These are phyloP conservation scores for Jacaranda copaia DNA, from an alignment of 257 asterid species.

Conservation along the genomic window DNA sequence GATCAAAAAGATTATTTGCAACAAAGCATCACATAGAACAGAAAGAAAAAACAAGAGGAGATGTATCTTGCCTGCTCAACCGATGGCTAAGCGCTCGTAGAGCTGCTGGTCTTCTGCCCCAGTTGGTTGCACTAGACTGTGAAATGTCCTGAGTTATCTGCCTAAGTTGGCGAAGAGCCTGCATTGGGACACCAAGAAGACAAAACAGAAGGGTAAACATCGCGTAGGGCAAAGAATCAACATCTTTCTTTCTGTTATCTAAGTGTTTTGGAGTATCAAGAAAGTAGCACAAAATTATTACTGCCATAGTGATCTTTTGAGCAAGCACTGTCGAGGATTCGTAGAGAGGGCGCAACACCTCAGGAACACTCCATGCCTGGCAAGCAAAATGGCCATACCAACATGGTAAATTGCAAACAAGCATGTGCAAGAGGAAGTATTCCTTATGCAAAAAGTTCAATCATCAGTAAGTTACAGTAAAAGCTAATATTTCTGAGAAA, in stretches of 20 bases:
- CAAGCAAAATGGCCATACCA: background rate
- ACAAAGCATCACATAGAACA: background rate
- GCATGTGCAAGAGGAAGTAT: background rate
- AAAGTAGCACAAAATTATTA: constrained; percentile 39
- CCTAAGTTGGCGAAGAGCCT: constrained; percentile 91
- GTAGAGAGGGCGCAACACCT: constrained; percentile 88
- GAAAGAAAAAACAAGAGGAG: constrained; percentile 8
- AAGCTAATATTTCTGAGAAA: background rate
- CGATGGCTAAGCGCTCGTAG: constrained; percentile 83
- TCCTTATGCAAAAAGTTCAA: background rate
- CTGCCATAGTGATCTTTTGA: constrained; percentile 84
- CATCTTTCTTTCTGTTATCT: background rate
- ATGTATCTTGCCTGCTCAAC: constrained; percentile 67
- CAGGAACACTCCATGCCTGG: constrained; percentile 89
- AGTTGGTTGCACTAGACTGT: constrained; percentile 71
- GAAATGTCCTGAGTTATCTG: constrained; percentile 86
- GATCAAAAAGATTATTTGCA: constrained; percentile 13
- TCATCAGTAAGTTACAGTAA: background rate
- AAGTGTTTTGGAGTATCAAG: background rate
- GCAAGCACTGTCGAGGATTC: constrained; percentile 85
- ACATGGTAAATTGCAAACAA: background rate
- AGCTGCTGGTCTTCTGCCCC: constrained; percentile 95
- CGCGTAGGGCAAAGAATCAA: constrained; percentile 7
- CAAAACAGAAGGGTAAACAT: background rate
- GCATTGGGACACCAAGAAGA: constrained; percentile 21